Conservation (phyloP, 2,329 filamentous ascomycete species). For the Lizonia empirigonia region DNA sequence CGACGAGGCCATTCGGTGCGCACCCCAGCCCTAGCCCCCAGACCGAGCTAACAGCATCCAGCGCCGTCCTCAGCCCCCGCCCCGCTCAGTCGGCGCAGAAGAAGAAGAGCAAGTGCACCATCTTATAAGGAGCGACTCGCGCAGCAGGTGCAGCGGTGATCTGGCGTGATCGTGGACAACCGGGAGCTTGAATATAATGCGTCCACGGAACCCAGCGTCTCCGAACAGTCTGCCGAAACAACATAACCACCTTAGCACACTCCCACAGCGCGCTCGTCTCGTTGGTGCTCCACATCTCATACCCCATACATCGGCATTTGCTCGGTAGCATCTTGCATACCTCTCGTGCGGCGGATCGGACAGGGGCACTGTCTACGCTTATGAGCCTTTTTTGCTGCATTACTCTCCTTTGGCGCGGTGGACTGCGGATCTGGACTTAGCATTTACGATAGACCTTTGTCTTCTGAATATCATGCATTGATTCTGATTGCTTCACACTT, state of each 20-base stretch:
- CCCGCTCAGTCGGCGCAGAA: constrained; percentile 35
- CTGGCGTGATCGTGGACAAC: constrained; percentile 32
- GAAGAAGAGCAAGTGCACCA: constrained; percentile 37
- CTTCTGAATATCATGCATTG: constrained; percentile 28
- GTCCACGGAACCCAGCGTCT: constrained; percentile 16
- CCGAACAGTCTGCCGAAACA: constrained; percentile 6
- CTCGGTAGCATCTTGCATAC: constrained; percentile 27
- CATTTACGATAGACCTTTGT: constrained; percentile 39
- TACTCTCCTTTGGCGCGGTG: constrained; percentile 40
- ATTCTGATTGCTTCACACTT: constrained; percentile 9
- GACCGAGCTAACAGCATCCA: constrained; percentile 29
- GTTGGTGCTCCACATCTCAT: constrained; percentile 15
- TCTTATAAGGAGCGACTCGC: constrained; percentile 29
- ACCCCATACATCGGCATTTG: constrained; percentile 27
- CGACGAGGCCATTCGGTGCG: constrained; percentile 95
- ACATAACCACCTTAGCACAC: constrained; percentile 13
- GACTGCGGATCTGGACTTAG: constrained; percentile 30
- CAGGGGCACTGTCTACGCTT: constrained; percentile 24
- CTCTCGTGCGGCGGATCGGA: constrained; percentile 25
- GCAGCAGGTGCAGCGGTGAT: constrained; percentile 13
- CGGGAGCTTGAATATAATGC: constrained; percentile 33
- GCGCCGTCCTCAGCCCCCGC: constrained; percentile 51
- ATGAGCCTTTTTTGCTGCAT: constrained; percentile 29
- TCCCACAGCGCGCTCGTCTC: constrained; percentile 7
- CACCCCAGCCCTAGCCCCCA: constrained; percentile 15